Base-by-base conservation (phyloP, 2,329 filamentous ascomycete genomes). In the Microcyclosporella mali region DNA sequence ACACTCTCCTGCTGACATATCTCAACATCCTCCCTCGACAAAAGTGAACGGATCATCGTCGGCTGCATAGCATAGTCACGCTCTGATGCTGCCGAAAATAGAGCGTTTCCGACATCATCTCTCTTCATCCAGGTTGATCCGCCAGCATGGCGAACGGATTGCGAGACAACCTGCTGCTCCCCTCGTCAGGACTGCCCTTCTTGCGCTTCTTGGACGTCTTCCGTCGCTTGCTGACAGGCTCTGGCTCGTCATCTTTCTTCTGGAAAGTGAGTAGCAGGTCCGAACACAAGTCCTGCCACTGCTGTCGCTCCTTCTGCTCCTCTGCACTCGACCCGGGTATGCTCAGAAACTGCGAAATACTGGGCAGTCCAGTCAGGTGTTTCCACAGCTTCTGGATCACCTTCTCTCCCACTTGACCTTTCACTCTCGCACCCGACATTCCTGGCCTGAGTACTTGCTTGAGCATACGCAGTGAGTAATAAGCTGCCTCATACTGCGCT, bases 131-230 rank as follows among this genome's bases (percentile, higher is more conserved):
- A n/a, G n/a, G 31, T 16, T 34, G n/a, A 4, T 51, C 49, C 16
- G 36, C 42, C n/a, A 54, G 45, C 49, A 52, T 41, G 6, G 49
- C 51, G 33, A 52, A 54, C 15, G 43, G 44, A 35, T 53, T 53
- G 30, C 41, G 29, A 12, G 35, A 45, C 25, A 51, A 25, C 4
- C 25, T 17, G 16, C 17, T 18, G 3, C 21, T 16, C 28, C 17
- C 32, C 21, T 37, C 30, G 1, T 39, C 27, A 4, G 21, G 8
- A 16, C 37, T 32, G 18, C 10, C 30, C 56, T 95, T 95, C 60
- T 70, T 94, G 37, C 95, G 95, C 63, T 76, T 97, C 14, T 51
- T 52, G 11, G 40, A 37, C 69, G 90, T 48, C 40, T 52, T 54
- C 18, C 49, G 34, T 14, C 37, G 40, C 35, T 80, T 69, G 56